A percentile compares a stretch with the other conserved stretches of the same genome.
These are phyloP conservation scores for Daldinia bambusicola DNA, from an alignment of 495 filamentous ascomycete genomes.

Conservation along the genomic window DNA sequence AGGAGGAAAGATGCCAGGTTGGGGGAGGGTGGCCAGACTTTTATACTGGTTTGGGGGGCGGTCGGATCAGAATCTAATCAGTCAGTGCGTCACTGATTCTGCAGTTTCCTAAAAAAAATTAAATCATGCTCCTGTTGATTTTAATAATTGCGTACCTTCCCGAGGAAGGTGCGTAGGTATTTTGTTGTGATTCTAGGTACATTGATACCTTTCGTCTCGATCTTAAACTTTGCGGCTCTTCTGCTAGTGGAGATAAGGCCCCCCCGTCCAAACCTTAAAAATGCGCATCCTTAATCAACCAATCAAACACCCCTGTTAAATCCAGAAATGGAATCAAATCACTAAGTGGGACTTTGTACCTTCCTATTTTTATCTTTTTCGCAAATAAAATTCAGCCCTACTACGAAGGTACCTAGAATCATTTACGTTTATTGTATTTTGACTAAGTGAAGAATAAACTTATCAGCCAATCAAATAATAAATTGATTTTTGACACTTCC, in stretches of 20 bases:
- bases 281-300: background rate
- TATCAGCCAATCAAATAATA: too few relatives aligned
- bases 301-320: conserved; percentile 6
- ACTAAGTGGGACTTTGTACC: conserved; percentile 4
- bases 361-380: conserved; percentile 10
- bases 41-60: background rate
- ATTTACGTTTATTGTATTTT: too few relatives aligned
- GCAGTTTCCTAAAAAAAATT: background rate
- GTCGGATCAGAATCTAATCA: background rate
- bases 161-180: background rate
- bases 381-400: background rate
- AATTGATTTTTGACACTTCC: too few relatives aligned
- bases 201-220: conserved; percentile 3
- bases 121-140: background rate
- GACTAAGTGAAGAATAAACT: too few relatives aligned
- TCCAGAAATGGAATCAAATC: conserved; percentile 31
- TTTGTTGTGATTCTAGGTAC: background rate
- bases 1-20: background rate
- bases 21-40: background rate
- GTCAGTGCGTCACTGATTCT: background rate
- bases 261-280: background rate
- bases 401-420: too few relatives aligned
- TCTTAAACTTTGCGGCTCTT: conserved; percentile 29
- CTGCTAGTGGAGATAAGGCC: conserved; percentile 13
- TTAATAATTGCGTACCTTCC: background rate